Percentiles rank a stretch among this genome's conserved stretches.
phyloP scores from a whole-genome alignment of 495 filamentous ascomycete species.

The Cryomyces antarcticus region DNA sequence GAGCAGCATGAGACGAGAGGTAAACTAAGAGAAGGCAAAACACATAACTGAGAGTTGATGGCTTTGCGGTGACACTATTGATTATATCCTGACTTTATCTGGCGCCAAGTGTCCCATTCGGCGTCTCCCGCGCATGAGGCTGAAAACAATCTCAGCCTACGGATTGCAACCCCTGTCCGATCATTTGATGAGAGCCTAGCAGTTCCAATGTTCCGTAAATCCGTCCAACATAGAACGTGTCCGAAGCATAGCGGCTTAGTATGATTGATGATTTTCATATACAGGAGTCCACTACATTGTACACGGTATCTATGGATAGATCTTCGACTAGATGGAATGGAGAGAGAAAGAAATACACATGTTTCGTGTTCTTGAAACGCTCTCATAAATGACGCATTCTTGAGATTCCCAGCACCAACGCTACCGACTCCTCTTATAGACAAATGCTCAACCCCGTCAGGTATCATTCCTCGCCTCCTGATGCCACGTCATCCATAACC shows the following conservation, averaged over 20 bases:
- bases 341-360: not conserved
- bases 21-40: not conserved
- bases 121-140: too few species aligned
- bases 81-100: too few species aligned
- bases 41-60: too few species aligned
- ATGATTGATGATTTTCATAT: not conserved
- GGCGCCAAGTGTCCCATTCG: too few species aligned
- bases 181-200: too few species aligned
- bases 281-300: not conserved
- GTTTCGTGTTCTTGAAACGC: not conserved
- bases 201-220: too few species aligned
- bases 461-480: not conserved
- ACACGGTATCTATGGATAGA: not conserved
- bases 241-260: too few species aligned
- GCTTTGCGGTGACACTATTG: too few species aligned
- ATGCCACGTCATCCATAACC: not conserved
- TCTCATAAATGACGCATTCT: constrained; percentile 1
- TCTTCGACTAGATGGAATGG: not conserved
- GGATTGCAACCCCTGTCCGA: too few species aligned
- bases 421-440: not conserved
- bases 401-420: not conserved
- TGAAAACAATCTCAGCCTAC: too few species aligned
- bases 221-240: too few species aligned
- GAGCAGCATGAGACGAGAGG: not conserved
- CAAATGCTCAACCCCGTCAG: not conserved